Conservation (phyloP, 495 filamentous ascomycete species). For the Trichodelitschia bisporula region DNA sequence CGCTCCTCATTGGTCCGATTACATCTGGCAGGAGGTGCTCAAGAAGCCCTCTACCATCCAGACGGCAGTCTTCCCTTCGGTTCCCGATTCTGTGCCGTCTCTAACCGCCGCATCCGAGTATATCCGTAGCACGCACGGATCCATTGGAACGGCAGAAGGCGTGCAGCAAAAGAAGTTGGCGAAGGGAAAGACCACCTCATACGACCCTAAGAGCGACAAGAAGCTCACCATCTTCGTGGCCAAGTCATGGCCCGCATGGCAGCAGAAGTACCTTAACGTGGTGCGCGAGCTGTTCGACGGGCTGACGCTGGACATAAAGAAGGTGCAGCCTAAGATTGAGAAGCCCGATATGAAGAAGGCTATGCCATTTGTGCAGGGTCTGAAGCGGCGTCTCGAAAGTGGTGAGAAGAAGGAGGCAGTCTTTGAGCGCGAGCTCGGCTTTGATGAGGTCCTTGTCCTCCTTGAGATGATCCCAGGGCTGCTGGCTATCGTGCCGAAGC, state of each 20-base stretch:
- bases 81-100: slow-evolving; percentile 31
- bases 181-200: slow-evolving; percentile 61
- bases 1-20: slow-evolving; percentile 85
- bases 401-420: slow-evolving; percentile 35
- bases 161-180: slow-evolving; percentile 57
- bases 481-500: slow-evolving; percentile 16
- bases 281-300: slow-evolving; percentile 38
- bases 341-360: slow-evolving; percentile 85
- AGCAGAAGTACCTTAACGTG: slow-evolving; percentile 71
- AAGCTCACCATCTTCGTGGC: slow-evolving; percentile 72
- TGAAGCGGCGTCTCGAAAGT: slow-evolving; percentile 54
- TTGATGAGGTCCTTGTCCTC: slow-evolving; percentile 53
- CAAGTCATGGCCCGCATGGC: slow-evolving; percentile 60
- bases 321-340: slow-evolving; percentile 45
- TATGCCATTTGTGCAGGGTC: slow-evolving; percentile 80
- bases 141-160: slow-evolving; percentile 71
- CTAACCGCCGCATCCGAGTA: slow-evolving; percentile 62
- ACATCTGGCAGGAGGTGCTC: slow-evolving; percentile 78
- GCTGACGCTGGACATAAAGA: slow-evolving; percentile 48
- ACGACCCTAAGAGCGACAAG: slow-evolving; percentile 67
- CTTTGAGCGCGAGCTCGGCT: slow-evolving; percentile 57
- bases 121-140: slow-evolving; percentile 45
- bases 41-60: slow-evolving; percentile 53
- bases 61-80: slow-evolving; percentile 47
- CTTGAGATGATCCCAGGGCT: slow-evolving; percentile 17